Evolutionary conservation across 495 filamentous ascomycete genomes (phyloP), one percentile per base, ranked within the genome.

Genomic region (Aspergillus mulundensis): DNA sequence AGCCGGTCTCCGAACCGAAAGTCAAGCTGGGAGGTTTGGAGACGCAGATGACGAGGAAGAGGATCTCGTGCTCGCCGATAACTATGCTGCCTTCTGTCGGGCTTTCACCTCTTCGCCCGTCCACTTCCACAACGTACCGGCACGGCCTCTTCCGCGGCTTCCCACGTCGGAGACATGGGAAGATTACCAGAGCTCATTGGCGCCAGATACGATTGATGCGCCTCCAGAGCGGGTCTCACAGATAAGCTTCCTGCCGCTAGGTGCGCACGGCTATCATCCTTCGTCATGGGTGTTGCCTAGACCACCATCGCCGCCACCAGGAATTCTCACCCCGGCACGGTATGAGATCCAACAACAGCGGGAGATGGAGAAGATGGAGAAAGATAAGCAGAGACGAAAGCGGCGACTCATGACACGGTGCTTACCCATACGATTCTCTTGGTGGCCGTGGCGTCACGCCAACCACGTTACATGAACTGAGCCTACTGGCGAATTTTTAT

Each of bases 71-170:
- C 49, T 69, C 8, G 50, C 50, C 1, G 55, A 58, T 10, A 60
- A 55, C 16, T 70, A 70, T 43, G 57, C 63, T 6, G 59, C 57
- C 6, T 70, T 62, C 28, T 70, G 67, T 38, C 58, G 64, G 5
- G 53, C 38, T 15, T 56, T 56, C 20, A 41, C 53, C 59, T 54
- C 8, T 14, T 21, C 28, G 0, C 50, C 50, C 0, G 24, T 25
- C 32, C 18, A 16, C 7, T 20, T 21, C 20, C 8, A 21, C n/a
- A 24, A 44, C 15, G n/a, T n/a, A 5, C 11, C 18, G 32, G 25
- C 24, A 14, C 42, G 12, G 1, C 48, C 48, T 2, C 48, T 50
- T 20, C 48, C 48, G 12, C 19, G 48, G 15, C 32, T 50, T 16
- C 48, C 48, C 12, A 10, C 28, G 4, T 50, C 48, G 3, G 14